phyloP scores from a whole-genome alignment of 2,329 filamentous ascomycete genomes.

The Aspergillus awamori region DNA sequence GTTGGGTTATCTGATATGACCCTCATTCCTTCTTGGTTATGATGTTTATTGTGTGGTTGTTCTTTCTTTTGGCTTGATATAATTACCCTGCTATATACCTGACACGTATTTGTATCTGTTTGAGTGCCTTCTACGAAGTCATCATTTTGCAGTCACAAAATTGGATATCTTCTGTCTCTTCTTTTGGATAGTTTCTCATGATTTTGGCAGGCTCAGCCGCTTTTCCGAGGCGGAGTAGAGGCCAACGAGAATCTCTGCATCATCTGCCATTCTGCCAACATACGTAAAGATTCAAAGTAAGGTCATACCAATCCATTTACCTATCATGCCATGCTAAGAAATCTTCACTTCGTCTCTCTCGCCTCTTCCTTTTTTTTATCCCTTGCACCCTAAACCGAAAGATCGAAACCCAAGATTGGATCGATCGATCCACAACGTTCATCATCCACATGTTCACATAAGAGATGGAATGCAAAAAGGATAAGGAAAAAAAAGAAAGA shows the following conservation, averaged over 20 bases:
- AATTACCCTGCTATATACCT: slow-evolving; percentile 2
- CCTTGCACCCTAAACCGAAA: slow-evolving; percentile 5
- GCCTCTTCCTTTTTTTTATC: slow-evolving; percentile 5
- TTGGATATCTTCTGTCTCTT: background rate
- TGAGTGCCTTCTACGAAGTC: background rate
- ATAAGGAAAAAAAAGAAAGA: slow-evolving; percentile 11
- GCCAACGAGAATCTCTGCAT: too few relatives aligned
- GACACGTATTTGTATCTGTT: slow-evolving; percentile 1
- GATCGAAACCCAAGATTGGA: background rate
- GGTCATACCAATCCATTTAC: slow-evolving; percentile 33
- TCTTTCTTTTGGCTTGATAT: background rate
- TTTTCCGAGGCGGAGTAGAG: too few relatives aligned
- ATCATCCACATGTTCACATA: slow-evolving; percentile 21
- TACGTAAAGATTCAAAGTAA: background rate
- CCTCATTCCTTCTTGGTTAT: too few relatives aligned
- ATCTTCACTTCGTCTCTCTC: slow-evolving; percentile 22
- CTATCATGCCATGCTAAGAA: slow-evolving; percentile 32
- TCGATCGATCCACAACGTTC: background rate
- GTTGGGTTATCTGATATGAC: too few relatives aligned
- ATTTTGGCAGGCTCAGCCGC: background rate
- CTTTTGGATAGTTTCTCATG: background rate
- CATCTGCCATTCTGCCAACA: background rate
- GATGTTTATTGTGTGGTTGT: too few relatives aligned
- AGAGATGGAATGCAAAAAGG: slow-evolving; percentile 4
- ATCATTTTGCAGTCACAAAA: background rate